phyloP scores from a whole-genome alignment of 192 early-diverging fungal species.

The Podila verticillata region DNA sequence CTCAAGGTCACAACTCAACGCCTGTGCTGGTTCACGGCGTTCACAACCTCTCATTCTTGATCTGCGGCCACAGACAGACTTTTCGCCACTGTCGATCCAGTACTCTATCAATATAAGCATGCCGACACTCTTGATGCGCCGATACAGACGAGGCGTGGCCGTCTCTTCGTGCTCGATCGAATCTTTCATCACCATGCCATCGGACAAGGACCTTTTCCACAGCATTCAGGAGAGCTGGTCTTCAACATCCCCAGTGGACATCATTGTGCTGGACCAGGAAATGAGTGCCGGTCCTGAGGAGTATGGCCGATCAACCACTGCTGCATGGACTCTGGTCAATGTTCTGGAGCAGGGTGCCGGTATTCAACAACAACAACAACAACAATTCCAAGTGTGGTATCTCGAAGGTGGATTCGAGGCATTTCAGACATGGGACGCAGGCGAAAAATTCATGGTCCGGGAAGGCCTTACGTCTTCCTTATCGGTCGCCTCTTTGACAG shows the following conservation, averaged over 20 bases:
- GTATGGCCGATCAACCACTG: constrained; percentile 49
- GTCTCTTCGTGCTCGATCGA: constrained; percentile 61
- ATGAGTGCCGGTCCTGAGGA: constrained; percentile 55
- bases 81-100: constrained; percentile 47
- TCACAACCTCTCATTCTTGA: constrained; percentile 46
- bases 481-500: too few relatives aligned
- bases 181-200: constrained; percentile 63
- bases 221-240: constrained; percentile 38
- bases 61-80: constrained; percentile 55
- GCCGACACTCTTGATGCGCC: constrained; percentile 60
- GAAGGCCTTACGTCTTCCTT: not conserved
- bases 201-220: constrained; percentile 56
- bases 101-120: constrained; percentile 63
- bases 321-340: constrained; percentile 61
- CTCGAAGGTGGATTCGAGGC: constrained; percentile 63
- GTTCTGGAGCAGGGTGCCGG: constrained; percentile 56
- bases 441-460: constrained; percentile 23
- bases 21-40: constrained; percentile 29
- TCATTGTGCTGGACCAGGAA: constrained; percentile 60
- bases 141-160: constrained; percentile 55
- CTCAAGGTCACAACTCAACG: not conserved
- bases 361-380: constrained; percentile 1
- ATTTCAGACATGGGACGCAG: constrained; percentile 52
- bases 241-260: constrained; percentile 14
- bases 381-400: constrained; percentile 44